phyloP scores from a whole-genome alignment of 2,329 filamentous ascomycete species.

The Didymella arachidicola region DNA sequence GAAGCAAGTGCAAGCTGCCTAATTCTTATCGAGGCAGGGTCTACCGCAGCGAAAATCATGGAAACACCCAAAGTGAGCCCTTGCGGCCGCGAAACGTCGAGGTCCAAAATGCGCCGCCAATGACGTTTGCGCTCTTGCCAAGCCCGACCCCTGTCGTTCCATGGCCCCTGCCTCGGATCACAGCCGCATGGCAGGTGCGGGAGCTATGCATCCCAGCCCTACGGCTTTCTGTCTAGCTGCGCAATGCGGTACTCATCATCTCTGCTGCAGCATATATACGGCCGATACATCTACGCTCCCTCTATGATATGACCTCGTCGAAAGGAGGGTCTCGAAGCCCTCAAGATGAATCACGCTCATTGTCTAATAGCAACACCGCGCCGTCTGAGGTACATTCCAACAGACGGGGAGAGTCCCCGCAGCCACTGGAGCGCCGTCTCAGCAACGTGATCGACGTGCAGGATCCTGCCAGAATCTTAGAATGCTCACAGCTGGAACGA shows the following conservation, averaged over 20 bases:
- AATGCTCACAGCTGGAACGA: slow-evolving; percentile 39
- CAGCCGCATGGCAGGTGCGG: slow-evolving; percentile 25
- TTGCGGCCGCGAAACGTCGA: slow-evolving; percentile 26
- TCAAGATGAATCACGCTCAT: slow-evolving; percentile 16
- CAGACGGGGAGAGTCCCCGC: slow-evolving; percentile 1
- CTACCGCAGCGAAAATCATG: slow-evolving; percentile 16
- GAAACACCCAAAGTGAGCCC: slow-evolving; percentile 10
- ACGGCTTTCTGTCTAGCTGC: slow-evolving; percentile 16
- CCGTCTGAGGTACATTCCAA: neutral
- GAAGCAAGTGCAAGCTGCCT: slow-evolving; percentile 14
- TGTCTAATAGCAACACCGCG: neutral
- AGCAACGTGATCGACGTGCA: slow-evolving; percentile 33
- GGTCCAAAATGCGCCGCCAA: slow-evolving; percentile 16
- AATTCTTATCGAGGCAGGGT: slow-evolving; percentile 10
- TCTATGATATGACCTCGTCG: slow-evolving; percentile 38
- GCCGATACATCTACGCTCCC: slow-evolving; percentile 2
- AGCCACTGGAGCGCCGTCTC: slow-evolving; percentile 3
- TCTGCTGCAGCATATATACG: slow-evolving; percentile 8
- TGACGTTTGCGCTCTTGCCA: slow-evolving; percentile 18
- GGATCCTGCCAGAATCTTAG: slow-evolving; percentile 39
- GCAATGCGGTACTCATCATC: slow-evolving; percentile 21
- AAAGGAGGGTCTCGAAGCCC: slow-evolving; percentile 18
- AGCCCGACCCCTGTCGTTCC: slow-evolving; percentile 24
- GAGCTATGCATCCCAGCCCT: slow-evolving; percentile 20
- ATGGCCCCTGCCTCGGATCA: slow-evolving; percentile 28